Base-by-base conservation (phyloP, 768 basidiomycete genomes). In the Trametes cubensis region DNA sequence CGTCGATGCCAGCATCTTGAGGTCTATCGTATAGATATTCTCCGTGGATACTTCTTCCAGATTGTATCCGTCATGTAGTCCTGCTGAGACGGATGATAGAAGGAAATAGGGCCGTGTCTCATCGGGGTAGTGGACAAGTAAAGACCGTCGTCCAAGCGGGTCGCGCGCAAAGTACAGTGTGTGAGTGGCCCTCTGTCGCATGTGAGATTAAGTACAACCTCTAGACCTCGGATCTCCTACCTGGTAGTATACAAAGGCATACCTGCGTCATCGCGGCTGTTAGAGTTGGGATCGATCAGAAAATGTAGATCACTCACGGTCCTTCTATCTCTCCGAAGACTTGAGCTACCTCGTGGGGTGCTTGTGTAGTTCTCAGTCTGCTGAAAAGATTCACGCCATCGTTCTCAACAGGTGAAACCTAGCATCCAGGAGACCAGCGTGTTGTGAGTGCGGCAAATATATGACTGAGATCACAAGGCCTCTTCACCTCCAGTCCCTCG, bases 61-160 rank as follows among this genome's bases (percentile, higher is more conserved):
- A 0, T 79, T 68, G 60, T 80, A 85, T n/a, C 67, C 69, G 23
- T 76, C 63, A 58, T 80, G 71, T 11, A 66, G 40, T 6, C 88
- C 88, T 21, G 77, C 71, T 5, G 89, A 87, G 4, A 86, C 86
- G 0, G 92, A 94, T 8, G 85, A 72, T 26, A 94, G 74, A 34
- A 90, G 69, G 45, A 93, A 77, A 62, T 80, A 81, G 0, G 88
- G 85, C 5, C 74, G 74, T 18, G 56, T 52, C 1, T 63, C 41
- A 15, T 80, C 81, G 28, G 89, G 88, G 60, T 73, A 77, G 60
- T 89, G 89, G 34, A 92, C 77, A 7, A 96, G 77, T 7, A 96
- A 79, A n/a, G 94, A 95, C 49, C 94, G 83, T 40, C 94, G 83
- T 7, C 94, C 94, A 2, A 95, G 81, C 3, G 92, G 92, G 73